These are phyloP conservation scores for Dimargaris verticillata DNA, from an alignment of 192 early-diverging fungal species.

Conservation along the genomic window DNA sequence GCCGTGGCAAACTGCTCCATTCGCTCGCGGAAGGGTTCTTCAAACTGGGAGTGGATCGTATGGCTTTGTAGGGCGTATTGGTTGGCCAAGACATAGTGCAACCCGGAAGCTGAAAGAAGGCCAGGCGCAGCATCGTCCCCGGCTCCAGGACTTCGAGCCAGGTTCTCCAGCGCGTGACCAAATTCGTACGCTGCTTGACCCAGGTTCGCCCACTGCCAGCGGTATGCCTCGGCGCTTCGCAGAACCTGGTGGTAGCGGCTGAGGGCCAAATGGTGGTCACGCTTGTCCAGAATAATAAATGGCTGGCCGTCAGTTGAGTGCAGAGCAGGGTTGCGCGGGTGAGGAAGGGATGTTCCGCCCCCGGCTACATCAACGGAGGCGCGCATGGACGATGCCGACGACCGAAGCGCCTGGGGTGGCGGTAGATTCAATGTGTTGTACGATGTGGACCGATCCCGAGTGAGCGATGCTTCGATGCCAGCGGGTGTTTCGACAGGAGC, in stretches of 20 bases:
- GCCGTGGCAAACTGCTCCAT: neutral
- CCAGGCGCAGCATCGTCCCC: neutral
- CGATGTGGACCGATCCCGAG: too few relatives aligned
- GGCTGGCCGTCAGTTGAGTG: neutral
- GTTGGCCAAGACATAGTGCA: constrained; percentile 8
- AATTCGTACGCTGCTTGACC: constrained; percentile 6
- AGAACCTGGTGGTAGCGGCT: neutral
- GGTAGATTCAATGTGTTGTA: too few relatives aligned
- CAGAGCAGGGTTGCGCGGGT: too few relatives aligned
- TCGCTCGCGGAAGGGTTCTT: neutral
- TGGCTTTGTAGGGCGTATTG: constrained; percentile 5
- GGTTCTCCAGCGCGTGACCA: neutral
- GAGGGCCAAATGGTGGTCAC: neutral
- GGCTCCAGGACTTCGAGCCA: constrained; percentile 1
- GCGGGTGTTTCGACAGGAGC: too few relatives aligned
- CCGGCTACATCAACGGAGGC: too few relatives aligned
- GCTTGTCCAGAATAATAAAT: constrained; percentile 4
- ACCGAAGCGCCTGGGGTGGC: too few relatives aligned
- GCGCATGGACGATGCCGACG: too few relatives aligned
- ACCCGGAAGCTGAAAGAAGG: neutral
- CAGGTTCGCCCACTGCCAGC: constrained; percentile 3
- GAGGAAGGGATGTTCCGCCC: too few relatives aligned
- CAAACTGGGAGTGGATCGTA: neutral
- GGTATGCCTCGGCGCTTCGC: neutral
- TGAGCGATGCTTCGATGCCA: too few relatives aligned